Percentiles rank a stretch among this genome's conserved stretches.
These are phyloP conservation scores for Leucosporidium creatinivorum DNA, from an alignment of 768 basidiomycete genomes.

Conservation along the genomic window DNA sequence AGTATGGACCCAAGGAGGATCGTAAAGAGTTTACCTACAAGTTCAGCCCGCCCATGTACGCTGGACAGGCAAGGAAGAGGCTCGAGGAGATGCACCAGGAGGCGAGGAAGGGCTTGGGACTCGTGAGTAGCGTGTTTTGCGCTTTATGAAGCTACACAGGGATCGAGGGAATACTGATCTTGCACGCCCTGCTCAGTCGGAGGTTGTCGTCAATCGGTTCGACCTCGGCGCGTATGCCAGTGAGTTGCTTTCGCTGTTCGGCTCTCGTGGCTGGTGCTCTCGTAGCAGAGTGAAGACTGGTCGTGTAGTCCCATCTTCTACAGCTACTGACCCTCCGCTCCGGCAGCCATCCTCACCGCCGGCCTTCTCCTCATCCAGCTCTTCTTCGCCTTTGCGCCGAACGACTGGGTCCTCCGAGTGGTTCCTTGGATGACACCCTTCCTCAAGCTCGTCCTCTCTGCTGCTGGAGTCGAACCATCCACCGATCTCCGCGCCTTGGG, in stretches of 20 bases:
- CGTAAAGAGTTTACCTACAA: neutral
- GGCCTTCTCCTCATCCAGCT: neutral
- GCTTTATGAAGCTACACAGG: neutral
- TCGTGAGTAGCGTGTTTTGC: neutral
- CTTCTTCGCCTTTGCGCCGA: neutral
- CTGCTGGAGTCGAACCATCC: neutral
- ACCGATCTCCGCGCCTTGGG: neutral
- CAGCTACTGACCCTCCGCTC: no score
- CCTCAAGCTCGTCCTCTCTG: neutral
- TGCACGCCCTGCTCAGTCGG: no score
- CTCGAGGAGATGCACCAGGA: conserved; percentile 19
- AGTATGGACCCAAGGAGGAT: neutral
- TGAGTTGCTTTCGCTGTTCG: no score
- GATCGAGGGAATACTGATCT: no score
- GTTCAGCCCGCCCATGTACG: conserved; percentile 15
- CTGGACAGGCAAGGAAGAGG: conserved; percentile 15
- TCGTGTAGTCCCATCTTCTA: no score
- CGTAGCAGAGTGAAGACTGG: no score
- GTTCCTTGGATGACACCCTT: no score
- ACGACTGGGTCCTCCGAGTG: no score
- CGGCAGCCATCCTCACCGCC: no score
- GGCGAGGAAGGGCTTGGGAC: conserved; percentile 2
- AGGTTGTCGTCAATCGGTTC: neutral
- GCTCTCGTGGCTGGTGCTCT: no score
- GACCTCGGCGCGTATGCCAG: no score